Evolutionary conservation across 1,139 yeast species (phyloP).

Genomic region (Yamadazyma siamensis): DNA sequence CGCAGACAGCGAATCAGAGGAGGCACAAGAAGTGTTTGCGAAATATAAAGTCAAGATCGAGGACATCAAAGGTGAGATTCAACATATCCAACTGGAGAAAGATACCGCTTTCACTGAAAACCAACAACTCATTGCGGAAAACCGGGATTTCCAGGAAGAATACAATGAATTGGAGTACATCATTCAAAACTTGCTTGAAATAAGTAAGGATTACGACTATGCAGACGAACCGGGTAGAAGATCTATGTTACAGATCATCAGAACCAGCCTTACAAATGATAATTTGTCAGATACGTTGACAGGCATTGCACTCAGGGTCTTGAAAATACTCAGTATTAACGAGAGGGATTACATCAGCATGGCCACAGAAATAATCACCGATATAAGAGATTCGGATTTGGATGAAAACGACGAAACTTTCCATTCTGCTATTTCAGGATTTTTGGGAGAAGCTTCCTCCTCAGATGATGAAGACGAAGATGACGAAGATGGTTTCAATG

Average conservation of each 20-base stretch:
- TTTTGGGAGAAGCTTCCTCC: constrained; percentile 17
- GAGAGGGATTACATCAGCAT: constrained; percentile 83
- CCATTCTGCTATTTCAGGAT: constrained; percentile 52
- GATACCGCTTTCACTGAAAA: no score
- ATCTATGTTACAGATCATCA: constrained; percentile 68
- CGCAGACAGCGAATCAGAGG: constrained; percentile 6
- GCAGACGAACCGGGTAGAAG: constrained; percentile 92
- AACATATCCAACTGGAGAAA: no score
- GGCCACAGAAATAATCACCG: constrained; percentile 83
- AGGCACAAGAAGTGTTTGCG: constrained; percentile 8
- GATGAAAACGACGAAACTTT: constrained; percentile 45
- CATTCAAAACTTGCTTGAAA: constrained; percentile 65
- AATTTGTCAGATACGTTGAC: constrained; percentile 53
- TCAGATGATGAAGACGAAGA: constrained; percentile 22
- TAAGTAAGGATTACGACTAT: constrained; percentile 74
- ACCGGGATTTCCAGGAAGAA: constrained; percentile 23
- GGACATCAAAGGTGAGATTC: constrained; percentile 6
- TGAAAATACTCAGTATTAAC: constrained; percentile 67
- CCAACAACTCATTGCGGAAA: constrained; percentile 19
- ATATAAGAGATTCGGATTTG: constrained; percentile 69
- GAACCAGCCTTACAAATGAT: constrained; percentile 57
- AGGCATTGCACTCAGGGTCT: constrained; percentile 58
- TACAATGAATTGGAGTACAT: constrained; percentile 68
- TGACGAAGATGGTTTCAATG: constrained; percentile 10
- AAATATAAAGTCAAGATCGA: constrained; percentile 4